Evolutionary conservation across 805 yeast species (phyloP).

Genomic region (Lachancea nothofagi): DNA sequence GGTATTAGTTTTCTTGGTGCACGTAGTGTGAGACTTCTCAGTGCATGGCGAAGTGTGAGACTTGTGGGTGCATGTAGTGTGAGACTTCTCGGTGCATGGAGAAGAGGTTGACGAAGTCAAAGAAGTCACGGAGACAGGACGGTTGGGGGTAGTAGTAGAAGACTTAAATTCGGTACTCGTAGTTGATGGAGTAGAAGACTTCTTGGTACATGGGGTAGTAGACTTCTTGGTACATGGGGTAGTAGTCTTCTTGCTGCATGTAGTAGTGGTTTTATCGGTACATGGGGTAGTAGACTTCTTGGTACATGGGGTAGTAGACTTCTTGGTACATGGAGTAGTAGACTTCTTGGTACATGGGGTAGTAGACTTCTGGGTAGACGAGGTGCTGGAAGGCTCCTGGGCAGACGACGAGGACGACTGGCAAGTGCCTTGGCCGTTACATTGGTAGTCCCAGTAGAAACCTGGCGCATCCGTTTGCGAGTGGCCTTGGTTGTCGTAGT

Average conservation of each 20-base stretch:
- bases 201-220: background rate
- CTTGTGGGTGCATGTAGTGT: too few relatives aligned
- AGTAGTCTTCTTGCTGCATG: too few relatives aligned
- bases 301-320: constrained; percentile 5
- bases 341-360: background rate
- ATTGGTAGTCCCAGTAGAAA: constrained; percentile 21
- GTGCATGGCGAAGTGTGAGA: too few relatives aligned
- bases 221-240: background rate
- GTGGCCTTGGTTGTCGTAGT: constrained; percentile 24
- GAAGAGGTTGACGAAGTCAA: constrained; percentile 4
- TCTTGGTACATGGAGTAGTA: background rate
- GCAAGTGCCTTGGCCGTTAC: background rate
- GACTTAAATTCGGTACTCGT: too few relatives aligned
- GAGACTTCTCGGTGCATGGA: background rate
- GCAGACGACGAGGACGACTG: background rate
- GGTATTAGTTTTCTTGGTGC: too few relatives aligned
- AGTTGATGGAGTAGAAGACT: too few relatives aligned
- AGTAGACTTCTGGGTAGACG: background rate
- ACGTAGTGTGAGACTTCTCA: too few relatives aligned
- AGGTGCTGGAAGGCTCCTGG: background rate
- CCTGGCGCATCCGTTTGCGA: constrained; percentile 28
- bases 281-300: constrained; percentile 4
- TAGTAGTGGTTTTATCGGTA: too few relatives aligned
- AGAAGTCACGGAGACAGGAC: background rate
- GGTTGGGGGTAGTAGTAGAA: background rate